These are phyloP conservation scores for Stipa capillata DNA, from an alignment of 176 grass and related monocot species.

Conservation along the genomic window DNA sequence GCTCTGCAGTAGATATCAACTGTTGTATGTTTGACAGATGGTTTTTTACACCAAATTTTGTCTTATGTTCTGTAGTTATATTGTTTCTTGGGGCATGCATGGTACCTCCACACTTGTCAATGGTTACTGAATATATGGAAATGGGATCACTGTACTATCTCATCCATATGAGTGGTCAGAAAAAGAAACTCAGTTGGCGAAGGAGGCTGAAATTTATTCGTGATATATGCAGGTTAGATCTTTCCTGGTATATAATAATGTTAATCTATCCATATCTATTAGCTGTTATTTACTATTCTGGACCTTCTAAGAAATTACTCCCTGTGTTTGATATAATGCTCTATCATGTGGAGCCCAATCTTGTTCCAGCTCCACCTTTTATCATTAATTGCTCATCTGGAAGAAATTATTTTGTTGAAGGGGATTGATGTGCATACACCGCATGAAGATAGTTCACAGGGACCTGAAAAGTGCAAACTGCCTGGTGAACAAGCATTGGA, in stretches of 20 bases:
- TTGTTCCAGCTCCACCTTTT: not conserved
- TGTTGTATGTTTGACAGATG: conserved; percentile 4
- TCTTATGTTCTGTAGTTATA: conserved; percentile 66
- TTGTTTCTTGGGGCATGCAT: conserved; percentile 99
- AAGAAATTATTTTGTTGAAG: conserved; percentile 38
- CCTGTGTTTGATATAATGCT: not conserved
- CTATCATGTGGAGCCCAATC: not conserved
- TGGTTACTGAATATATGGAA: conserved; percentile 99
- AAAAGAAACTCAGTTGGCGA: conserved; percentile 97
- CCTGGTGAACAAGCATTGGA: conserved; percentile 97
- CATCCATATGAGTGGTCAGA: conserved; percentile 97
- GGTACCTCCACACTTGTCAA: conserved; percentile 93
- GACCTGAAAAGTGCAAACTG: conserved; percentile 99
- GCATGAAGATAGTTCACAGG: conserved; percentile 96
- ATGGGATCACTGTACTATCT: conserved; percentile 99
- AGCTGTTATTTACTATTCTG: not conserved
- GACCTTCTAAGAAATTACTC: not conserved
- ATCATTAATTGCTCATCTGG: conserved; percentile 18
- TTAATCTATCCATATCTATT: not conserved
- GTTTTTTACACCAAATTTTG: conserved; percentile 19
- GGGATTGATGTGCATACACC: conserved; percentile 98
- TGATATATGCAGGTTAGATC: conserved; percentile 92
- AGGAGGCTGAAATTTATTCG: conserved; percentile 98
- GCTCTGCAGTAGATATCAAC: not conserved
- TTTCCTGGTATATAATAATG: not conserved